Evolutionary conservation across 2,329 filamentous ascomycete genomes (phyloP).

Genomic region (Xylaria polymorpha): DNA sequence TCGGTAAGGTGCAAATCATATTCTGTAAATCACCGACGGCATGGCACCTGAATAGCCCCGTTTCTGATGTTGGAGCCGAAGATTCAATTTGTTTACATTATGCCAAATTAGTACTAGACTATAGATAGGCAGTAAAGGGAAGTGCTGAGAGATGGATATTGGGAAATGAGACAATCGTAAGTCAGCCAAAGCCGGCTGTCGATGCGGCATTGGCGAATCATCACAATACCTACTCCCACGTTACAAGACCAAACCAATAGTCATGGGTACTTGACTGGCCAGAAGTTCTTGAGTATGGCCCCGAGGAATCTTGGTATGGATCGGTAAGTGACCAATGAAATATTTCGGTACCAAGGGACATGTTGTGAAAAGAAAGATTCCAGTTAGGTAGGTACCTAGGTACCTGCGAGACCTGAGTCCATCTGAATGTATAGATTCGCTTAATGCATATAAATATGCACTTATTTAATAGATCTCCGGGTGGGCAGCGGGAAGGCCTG

Average conservation of each 20-base stretch:
- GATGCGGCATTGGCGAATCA: neutral
- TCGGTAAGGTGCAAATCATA: conserved; percentile 19
- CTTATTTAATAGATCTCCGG: no score
- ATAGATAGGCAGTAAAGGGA: conserved; percentile 14
- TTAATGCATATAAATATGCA: no score
- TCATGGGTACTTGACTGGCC: no score
- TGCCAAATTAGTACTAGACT: neutral
- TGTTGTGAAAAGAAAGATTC: neutral
- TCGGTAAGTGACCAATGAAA: no score
- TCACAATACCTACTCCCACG: neutral
- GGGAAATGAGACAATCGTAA: conserved; percentile 4
- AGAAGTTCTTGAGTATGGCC: neutral
- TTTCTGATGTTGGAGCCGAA: conserved; percentile 1
- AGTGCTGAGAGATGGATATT: conserved; percentile 2
- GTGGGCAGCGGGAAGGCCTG: no score
- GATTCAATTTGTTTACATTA: conserved; percentile 2
- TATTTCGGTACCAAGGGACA: no score
- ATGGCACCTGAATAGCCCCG: conserved; percentile 1
- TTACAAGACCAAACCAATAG: neutral
- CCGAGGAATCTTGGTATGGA: no score
- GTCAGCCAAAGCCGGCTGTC: neutral
- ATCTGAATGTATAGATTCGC: no score
- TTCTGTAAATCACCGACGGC: conserved; percentile 4
- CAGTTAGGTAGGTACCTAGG: conserved; percentile 2
- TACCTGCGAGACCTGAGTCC: no score